Conservation (phyloP, 495 filamentous ascomycete genomes). For the Acidomyces sp. region DNA sequence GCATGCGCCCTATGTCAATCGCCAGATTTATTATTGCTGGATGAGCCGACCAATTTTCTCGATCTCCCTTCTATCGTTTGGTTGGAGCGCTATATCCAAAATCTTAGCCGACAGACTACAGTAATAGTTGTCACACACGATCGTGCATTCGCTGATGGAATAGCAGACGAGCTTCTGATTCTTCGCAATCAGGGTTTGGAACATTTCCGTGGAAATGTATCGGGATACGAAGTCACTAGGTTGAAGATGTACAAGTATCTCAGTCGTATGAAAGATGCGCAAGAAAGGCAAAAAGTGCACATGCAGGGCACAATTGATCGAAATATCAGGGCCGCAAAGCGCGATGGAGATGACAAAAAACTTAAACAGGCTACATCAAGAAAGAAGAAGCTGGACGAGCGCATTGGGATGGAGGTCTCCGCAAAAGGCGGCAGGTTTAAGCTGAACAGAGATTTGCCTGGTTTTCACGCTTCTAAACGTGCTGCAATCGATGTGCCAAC, state of each 20-base stretch:
- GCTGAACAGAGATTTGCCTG: constrained; percentile 55
- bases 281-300: constrained; percentile 61
- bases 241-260: constrained; percentile 50
- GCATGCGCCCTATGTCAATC: constrained; percentile 53
- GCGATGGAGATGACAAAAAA: constrained; percentile 65
- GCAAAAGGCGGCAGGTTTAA: constrained; percentile 64
- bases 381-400: constrained; percentile 69
- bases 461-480: constrained; percentile 42
- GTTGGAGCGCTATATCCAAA: constrained; percentile 53
- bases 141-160: constrained; percentile 55
- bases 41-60: constrained; percentile 78
- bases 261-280: constrained; percentile 62
- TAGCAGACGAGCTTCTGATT: constrained; percentile 65
- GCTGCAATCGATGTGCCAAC: constrained; percentile 56
- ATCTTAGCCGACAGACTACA: constrained; percentile 32
- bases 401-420: constrained; percentile 58
- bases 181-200: constrained; percentile 52
- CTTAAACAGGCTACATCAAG: constrained; percentile 63
- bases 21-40: constrained; percentile 68
- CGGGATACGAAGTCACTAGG: constrained; percentile 46
- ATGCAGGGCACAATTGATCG: constrained; percentile 63
- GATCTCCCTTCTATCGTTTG: constrained; percentile 73
- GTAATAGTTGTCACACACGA: constrained; percentile 71
- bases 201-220: constrained; percentile 58
- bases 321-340: constrained; percentile 54